Evolutionary conservation across 202 grass and related monocot species (phyloP).

Genomic region (Thinopyrum obtusiflorum): DNA sequence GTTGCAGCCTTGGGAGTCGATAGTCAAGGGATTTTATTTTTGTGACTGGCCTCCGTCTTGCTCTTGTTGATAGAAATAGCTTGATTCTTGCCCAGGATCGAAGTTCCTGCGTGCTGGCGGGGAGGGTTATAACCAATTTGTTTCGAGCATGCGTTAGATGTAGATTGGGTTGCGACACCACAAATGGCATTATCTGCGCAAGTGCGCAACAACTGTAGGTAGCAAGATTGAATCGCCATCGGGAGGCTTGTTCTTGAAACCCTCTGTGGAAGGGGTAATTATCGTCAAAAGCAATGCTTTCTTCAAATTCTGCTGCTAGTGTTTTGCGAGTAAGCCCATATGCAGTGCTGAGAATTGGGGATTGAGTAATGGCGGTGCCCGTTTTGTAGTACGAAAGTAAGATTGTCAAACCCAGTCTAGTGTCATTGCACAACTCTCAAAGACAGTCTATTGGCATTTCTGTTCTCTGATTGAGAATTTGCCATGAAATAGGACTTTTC

Average conservation of each 20-base stretch:
- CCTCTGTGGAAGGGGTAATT: background rate
- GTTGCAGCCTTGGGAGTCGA: background rate
- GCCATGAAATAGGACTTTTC: background rate
- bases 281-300: background rate
- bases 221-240: background rate
- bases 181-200: background rate
- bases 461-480: background rate
- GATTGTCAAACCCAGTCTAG: background rate
- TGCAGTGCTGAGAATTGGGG: background rate
- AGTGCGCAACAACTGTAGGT: background rate
- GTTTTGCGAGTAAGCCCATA: background rate
- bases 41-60: background rate
- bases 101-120: background rate
- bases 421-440: background rate
- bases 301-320: background rate
- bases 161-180: background rate
- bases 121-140: background rate
- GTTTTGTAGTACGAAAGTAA: background rate
- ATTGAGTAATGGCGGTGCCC: background rate
- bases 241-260: background rate
- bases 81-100: background rate
- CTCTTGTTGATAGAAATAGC: background rate
- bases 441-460: background rate
- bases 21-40: background rate
- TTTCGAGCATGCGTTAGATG: background rate